Evolutionary conservation across 108 stramenopile genomes (phyloP).

Genomic region (Cyclostephanos invisitatus): DNA sequence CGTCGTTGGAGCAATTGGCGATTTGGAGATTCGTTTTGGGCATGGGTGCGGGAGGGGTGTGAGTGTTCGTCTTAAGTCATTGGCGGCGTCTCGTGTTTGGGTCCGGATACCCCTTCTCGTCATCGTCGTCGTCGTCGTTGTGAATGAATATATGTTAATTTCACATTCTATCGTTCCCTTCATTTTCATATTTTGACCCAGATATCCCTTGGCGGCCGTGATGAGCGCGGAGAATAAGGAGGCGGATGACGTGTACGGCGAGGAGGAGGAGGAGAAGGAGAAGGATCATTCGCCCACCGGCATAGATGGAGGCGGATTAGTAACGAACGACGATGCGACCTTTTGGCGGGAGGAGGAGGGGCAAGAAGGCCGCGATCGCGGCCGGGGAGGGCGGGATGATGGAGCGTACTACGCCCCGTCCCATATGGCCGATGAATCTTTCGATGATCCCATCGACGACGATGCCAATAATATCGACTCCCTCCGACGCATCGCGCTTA

Average conservation of each 20-base stretch:
- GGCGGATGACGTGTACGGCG: neutral
- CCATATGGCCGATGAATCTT: neutral
- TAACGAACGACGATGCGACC: neutral
- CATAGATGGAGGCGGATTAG: neutral
- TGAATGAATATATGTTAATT: neutral
- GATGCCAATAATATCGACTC: conserved; percentile 7
- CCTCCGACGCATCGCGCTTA: conserved; percentile 51
- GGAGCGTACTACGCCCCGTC: conserved; percentile 9
- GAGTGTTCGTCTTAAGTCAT: neutral
- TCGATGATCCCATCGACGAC: neutral
- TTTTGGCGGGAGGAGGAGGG: neutral
- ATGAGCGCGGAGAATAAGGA: conserved; percentile 55
- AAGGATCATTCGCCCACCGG: neutral
- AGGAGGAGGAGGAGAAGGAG: conserved; percentile 2
- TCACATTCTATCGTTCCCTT: too few species aligned
- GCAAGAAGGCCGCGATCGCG: neutral
- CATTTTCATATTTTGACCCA: neutral
- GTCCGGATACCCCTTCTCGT: neutral
- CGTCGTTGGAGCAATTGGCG: conserved; percentile 43
- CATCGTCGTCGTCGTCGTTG: neutral
- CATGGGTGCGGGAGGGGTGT: conserved; percentile 67
- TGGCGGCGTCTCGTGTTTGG: too few species aligned
- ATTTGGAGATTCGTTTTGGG: conserved; percentile 68
- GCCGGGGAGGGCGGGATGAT: neutral
- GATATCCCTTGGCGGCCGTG: conserved; percentile 69